Evolutionary conservation across 2,329 filamentous ascomycete species (phyloP), one percentile per base, ranked within the genome.

Genomic region (Paracamarosporium sp.): DNA sequence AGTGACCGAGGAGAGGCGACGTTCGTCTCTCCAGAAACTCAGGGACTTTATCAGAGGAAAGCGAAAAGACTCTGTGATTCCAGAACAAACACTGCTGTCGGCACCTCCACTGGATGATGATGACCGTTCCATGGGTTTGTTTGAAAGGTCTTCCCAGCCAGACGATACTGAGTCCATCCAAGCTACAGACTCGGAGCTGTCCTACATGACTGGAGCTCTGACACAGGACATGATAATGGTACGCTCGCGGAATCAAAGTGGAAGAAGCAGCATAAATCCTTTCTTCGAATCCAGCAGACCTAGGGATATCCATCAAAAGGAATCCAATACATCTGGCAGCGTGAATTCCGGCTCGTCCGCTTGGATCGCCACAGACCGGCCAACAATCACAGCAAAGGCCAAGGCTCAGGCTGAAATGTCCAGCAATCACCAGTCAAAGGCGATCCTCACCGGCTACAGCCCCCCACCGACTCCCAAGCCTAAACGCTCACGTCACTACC

Each of bases 401-500:
- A 57, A 60, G n/a, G 41, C 35, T 35, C 56, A 59, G 3, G 52
- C 53, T 13, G 15, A 28, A 17, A 48, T 17, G 53, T 41, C 51
- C 27, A 5, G 53, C 51, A 51, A n/a, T n/a, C n/a, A n/a, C n/a
- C n/a, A n/a, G n/a, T n/a, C n/a, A n/a, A n/a, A n/a, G n/a, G 27
- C 22, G 12, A 35, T 13, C 7, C n/a, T 53, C 25, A 58, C 33
- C 20, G 59, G 52, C 31, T 50, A 53, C n/a, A 59, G 38, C 25
- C 56, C 47, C 8, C 12, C 35, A 6, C 58, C 58, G 1, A 38
- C 7, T 20, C 40, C 15, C 12, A 33, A 43, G 28, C 24, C 15
- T 9, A 38, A n/a, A 35, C 40, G 41, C 41, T 38, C 41, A 8
- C 22, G 7, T 8, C 31, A 25, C 17, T 20, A 24, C 15, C 15